Evolutionary conservation across 2,329 filamentous ascomycete species (phyloP).

Genomic region (Bipolaris bicolor): DNA sequence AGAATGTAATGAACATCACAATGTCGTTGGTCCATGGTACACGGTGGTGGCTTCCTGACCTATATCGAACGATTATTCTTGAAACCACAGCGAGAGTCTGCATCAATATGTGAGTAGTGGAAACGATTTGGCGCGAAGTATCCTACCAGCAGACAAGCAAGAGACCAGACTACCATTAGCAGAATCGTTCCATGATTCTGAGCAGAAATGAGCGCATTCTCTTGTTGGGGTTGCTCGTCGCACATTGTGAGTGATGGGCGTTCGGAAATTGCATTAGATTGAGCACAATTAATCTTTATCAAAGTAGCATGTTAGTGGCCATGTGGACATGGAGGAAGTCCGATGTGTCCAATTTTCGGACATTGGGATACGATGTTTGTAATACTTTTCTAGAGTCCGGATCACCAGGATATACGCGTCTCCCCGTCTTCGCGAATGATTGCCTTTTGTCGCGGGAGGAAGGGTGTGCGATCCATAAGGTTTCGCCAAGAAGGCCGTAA

Average conservation of each 20-base stretch:
- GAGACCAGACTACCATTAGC: conserved; percentile 36
- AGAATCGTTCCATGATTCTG: conserved; percentile 35
- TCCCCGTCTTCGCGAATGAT: conserved; percentile 21
- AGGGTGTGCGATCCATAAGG: conserved; percentile 10
- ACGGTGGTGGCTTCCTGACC: conserved; percentile 15
- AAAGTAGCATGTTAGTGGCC: conserved; percentile 17
- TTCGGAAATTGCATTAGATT: conserved; percentile 29
- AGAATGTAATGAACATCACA: conserved; percentile 25
- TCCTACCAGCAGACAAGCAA: conserved; percentile 32
- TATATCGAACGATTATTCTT: conserved; percentile 27
- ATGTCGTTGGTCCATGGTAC: conserved; percentile 27
- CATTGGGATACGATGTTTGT: conserved; percentile 20
- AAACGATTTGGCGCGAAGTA: not conserved
- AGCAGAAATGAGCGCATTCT: conserved; percentile 30
- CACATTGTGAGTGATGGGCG: conserved; percentile 19
- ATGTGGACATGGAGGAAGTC: conserved; percentile 14
- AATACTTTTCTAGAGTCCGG: conserved; percentile 22
- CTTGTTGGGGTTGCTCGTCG: conserved; percentile 13
- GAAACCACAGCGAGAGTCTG: conserved; percentile 28
- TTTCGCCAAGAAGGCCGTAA: conserved; percentile 19
- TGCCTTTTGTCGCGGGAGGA: conserved; percentile 17
- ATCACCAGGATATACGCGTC: conserved; percentile 15
- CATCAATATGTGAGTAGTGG: conserved; percentile 7
- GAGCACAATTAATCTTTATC: conserved; percentile 26
- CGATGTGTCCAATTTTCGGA: conserved; percentile 17